Evolutionary conservation across 768 basidiomycete genomes (phyloP).

Genomic region (Suillus variegatus): DNA sequence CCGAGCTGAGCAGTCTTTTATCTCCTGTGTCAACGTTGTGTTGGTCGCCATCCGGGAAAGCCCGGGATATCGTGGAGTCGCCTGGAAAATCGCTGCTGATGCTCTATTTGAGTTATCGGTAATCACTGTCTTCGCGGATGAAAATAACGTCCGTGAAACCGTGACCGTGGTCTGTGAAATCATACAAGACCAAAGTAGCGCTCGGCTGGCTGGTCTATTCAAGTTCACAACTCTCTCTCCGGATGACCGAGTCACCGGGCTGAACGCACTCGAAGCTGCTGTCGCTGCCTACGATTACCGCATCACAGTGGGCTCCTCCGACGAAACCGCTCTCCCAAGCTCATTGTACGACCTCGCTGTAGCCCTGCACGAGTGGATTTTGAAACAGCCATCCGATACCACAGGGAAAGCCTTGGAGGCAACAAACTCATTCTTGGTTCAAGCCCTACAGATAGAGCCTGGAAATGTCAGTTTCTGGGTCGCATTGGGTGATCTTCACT

Average conservation of each 20-base stretch:
- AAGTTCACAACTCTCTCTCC: constrained; percentile 28
- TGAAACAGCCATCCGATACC: constrained; percentile 25
- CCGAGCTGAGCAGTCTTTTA: constrained; percentile 74
- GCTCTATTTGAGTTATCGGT: constrained; percentile 66
- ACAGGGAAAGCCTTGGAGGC: constrained; percentile 38
- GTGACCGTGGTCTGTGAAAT: constrained; percentile 39
- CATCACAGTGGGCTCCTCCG: constrained; percentile 54
- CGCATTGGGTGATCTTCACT: constrained; percentile 74
- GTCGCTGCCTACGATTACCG: constrained; percentile 63
- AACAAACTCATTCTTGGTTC: constrained; percentile 56
- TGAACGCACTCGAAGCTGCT: constrained; percentile 50
- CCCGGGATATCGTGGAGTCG: constrained; percentile 65
- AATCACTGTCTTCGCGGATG: constrained; percentile 50
- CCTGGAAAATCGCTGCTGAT: constrained; percentile 87
- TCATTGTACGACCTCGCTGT: constrained; percentile 77
- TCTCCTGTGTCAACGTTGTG: constrained; percentile 55
- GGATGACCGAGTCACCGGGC: constrained; percentile 28
- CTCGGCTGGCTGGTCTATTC: constrained; percentile 45
- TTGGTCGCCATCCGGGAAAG: constrained; percentile 49
- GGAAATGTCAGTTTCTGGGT: constrained; percentile 79
- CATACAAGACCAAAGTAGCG: constrained; percentile 41
- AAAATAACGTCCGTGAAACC: constrained; percentile 35
- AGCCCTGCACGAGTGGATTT: constrained; percentile 53
- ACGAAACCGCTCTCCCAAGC: constrained; percentile 51
- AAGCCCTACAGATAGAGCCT: constrained; percentile 74